Evolutionary conservation across 108 stramenopile genomes (phyloP).

Genomic region (Cyclotella sp.): DNA sequence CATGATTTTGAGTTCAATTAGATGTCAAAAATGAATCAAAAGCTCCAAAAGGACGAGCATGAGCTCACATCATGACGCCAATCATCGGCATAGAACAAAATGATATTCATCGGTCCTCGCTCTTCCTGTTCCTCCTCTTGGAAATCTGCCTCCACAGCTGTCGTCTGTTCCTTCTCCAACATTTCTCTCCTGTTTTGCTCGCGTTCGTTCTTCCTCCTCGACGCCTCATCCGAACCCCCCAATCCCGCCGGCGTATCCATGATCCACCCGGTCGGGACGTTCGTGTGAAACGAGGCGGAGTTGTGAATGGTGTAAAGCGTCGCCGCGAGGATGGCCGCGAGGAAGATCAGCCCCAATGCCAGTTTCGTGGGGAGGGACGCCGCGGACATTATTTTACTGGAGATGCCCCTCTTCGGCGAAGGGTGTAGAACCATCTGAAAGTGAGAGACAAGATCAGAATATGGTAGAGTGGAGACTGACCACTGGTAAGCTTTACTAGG

Average conservation of each 20-base stretch:
- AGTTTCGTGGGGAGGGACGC: constrained; percentile 7
- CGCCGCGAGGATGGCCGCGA: constrained; percentile 4
- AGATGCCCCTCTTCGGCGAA: no score
- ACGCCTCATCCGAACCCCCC: background rate
- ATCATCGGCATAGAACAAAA: constrained; percentile 60
- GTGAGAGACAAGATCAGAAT: no score
- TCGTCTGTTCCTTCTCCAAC: background rate
- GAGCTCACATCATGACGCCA: constrained; percentile 55
- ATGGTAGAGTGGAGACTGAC: no score
- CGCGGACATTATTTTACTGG: no score
- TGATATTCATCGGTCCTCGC: constrained; percentile 49
- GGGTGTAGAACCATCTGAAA: no score
- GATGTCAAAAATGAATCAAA: background rate
- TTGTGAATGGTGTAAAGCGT: constrained; percentile 4
- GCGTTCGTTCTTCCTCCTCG: background rate
- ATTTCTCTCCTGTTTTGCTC: background rate
- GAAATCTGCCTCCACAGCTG: constrained; percentile 16
- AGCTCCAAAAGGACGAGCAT: background rate
- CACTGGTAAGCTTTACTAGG: no score
- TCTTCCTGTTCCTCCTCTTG: constrained; percentile 44
- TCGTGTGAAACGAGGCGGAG: constrained; percentile 3
- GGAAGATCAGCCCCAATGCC: background rate
- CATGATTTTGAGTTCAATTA: background rate
- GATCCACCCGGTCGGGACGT: constrained; percentile 1
- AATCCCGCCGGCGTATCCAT: constrained; percentile 10